Evolutionary conservation across 2,329 filamentous ascomycete species (phyloP), one percentile per base, ranked within the genome.

Genomic region (Zopfia rhizophila): DNA sequence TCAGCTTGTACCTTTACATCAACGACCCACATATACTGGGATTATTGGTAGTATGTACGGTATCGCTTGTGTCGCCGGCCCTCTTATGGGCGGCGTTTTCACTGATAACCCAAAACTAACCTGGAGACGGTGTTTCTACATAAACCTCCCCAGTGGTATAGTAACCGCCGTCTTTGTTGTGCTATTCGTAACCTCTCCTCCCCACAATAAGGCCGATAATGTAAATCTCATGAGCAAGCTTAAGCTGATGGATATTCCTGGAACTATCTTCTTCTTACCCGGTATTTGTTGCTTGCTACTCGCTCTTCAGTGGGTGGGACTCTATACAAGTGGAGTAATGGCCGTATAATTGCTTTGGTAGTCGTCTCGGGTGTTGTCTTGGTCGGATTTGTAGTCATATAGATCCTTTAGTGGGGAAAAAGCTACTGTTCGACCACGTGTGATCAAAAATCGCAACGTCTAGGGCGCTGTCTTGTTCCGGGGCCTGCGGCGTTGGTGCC

Each of bases 171-270:
- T 66, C 5, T 52, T 65, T 8, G 69, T 76, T 32, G 53, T 76
- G 32, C 50, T 76, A 44, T 61, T 75, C 37, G 48, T 89, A 84
- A 25, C 51, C 17, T n/a, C n/a, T n/a, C n/a, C n/a, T n/a, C n/a
- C n/a, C n/a, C n/a, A n/a, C n/a, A n/a, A n/a, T n/a, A n/a, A n/a
- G n/a, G n/a, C n/a, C n/a, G n/a, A n/a, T n/a, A n/a, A n/a, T n/a
- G n/a, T n/a, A 36, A 50, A 19, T n/a, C 38, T 25, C 8, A 17
- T 28, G 33, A 32, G 10, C 36, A 13, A 33, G 25, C 25, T 28
- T 29, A 31, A 29, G 21, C 22, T 19, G 25, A 19, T 13, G n/a
- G 21, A 30, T 41, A 55, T 74, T 1, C 51, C 68, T 1, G 78
- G 77, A 3, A 65, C 66, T 1, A 56, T 67, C 22, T 55, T 75